Evolutionary conservation across 768 basidiomycete genomes (phyloP).

Genomic region (Hebeloma cylindrosporum): DNA sequence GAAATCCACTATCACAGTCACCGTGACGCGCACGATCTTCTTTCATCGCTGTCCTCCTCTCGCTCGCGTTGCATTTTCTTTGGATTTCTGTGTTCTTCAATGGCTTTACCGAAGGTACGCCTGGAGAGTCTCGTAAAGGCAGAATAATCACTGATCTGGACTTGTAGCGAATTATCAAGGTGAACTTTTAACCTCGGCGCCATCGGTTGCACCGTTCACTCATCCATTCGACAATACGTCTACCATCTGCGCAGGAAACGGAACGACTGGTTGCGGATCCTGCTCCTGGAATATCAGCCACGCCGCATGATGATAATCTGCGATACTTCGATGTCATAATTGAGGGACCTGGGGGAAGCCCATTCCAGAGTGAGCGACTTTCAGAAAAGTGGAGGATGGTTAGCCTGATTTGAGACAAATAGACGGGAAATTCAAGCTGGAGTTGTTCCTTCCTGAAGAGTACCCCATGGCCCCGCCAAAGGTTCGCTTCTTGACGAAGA

Average conservation of each 20-base stretch:
- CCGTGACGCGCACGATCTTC: slow-evolving; percentile 5
- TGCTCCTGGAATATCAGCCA: slow-evolving; percentile 94
- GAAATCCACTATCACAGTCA: no score
- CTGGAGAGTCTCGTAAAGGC: background rate
- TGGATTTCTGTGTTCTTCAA: slow-evolving; percentile 6
- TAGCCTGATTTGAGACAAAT: background rate
- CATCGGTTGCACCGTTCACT: slow-evolving; percentile 2
- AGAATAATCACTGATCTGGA: slow-evolving; percentile 10
- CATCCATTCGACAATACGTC: no score
- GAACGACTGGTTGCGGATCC: slow-evolving; percentile 95
- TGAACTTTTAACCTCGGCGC: slow-evolving; percentile 19
- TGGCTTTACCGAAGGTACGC: slow-evolving; percentile 57
- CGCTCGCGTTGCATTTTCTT: slow-evolving; percentile 10
- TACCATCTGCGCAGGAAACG: slow-evolving; percentile 68
- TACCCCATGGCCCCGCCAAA: slow-evolving; percentile 99
- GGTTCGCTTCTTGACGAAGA: slow-evolving; percentile 96
- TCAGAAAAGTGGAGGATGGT: no score
- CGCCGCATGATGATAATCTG: slow-evolving; percentile 95
- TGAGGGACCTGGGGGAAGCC: slow-evolving; percentile 90
- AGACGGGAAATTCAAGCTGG: slow-evolving; percentile 95
- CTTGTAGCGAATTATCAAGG: slow-evolving; percentile 54
- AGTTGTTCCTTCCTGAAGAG: slow-evolving; percentile 97
- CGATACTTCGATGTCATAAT: slow-evolving; percentile 99
- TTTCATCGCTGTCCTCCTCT: slow-evolving; percentile 6
- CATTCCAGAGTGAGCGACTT: slow-evolving; percentile 68